A percentile compares a stretch with the other conserved stretches of the same genome.
Evolutionary conservation across 495 filamentous ascomycete genomes (phyloP).

Genomic region (Haplographium delicatum): DNA sequence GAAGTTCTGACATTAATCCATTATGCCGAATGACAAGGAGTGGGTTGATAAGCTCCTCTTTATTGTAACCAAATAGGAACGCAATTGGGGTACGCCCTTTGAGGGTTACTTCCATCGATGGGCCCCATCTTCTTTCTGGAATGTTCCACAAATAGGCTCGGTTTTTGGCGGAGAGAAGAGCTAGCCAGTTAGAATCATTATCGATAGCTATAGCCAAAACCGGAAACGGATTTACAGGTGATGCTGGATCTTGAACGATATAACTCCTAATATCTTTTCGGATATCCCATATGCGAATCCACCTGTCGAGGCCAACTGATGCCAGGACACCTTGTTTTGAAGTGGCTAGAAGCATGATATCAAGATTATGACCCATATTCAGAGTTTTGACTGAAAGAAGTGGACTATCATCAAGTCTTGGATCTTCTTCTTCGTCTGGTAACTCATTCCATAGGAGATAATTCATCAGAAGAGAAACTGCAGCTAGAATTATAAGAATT

Average conservation of each 20-base stretch:
- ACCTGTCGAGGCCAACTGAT: constrained; percentile 61
- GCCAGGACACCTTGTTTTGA: constrained; percentile 54
- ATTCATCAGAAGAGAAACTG: constrained; percentile 59
- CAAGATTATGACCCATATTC: constrained; percentile 53
- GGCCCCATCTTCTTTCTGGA: constrained; percentile 43
- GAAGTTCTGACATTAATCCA: constrained; percentile 51
- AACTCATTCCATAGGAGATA: constrained; percentile 51
- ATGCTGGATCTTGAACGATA: constrained; percentile 32
- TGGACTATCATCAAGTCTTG: constrained; percentile 37
- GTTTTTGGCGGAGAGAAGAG: constrained; percentile 51
- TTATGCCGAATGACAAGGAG: constrained; percentile 53
- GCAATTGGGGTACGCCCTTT: constrained; percentile 47
- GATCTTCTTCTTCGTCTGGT: constrained; percentile 23
- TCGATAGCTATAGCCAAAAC: constrained; percentile 56
- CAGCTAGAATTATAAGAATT: constrained; percentile 47
- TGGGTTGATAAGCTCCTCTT: constrained; percentile 29
- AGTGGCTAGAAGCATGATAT: constrained; percentile 55
- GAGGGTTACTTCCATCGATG: constrained; percentile 39
- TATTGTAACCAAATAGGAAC: constrained; percentile 49
- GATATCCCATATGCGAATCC: constrained; percentile 55
- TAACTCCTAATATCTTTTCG: constrained; percentile 34
- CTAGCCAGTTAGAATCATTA: constrained; percentile 54
- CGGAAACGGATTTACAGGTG: constrained; percentile 42
- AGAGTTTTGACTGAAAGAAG: constrained; percentile 54
- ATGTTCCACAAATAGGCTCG: constrained; percentile 56